Evolutionary conservation across 2,329 filamentous ascomycete genomes (phyloP).

Genomic region (Microdochium paspali): DNA sequence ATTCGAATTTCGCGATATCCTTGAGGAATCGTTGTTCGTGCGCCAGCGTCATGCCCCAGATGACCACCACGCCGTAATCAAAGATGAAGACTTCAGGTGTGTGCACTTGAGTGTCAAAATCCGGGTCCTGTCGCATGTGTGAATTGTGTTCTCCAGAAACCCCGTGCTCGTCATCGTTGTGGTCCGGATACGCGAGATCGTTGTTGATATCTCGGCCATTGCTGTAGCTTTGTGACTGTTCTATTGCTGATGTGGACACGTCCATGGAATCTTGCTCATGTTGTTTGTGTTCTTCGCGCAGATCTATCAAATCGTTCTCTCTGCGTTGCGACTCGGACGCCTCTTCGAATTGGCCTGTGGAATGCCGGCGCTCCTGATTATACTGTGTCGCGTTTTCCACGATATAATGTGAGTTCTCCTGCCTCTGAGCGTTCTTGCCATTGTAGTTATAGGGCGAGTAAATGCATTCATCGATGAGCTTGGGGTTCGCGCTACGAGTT

Average conservation of each 20-base stretch:
- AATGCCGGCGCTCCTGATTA: slow-evolving; percentile 58
- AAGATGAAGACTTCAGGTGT: slow-evolving; percentile 94
- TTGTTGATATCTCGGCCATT: slow-evolving; percentile 21
- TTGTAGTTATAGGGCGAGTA: slow-evolving; percentile 88
- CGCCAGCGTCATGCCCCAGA: slow-evolving; percentile 92
- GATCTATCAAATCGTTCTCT: slow-evolving; percentile 51
- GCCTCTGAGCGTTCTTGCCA: slow-evolving; percentile 25
- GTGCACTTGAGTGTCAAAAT: slow-evolving; percentile 82
- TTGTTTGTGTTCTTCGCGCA: slow-evolving; percentile 30
- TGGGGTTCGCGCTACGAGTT: slow-evolving; percentile 71
- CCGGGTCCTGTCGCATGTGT: slow-evolving; percentile 34
- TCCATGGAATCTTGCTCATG: slow-evolving; percentile 15
- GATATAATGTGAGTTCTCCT: slow-evolving; percentile 18
- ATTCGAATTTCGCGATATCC: slow-evolving; percentile 89
- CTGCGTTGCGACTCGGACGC: slow-evolving; percentile 43
- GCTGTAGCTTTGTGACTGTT: slow-evolving; percentile 18
- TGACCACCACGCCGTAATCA: slow-evolving; percentile 93
- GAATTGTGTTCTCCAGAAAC: slow-evolving; percentile 23
- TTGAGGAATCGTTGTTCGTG: slow-evolving; percentile 89
- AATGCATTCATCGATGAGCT: slow-evolving; percentile 94
- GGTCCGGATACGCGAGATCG: slow-evolving; percentile 20
- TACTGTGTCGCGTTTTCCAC: slow-evolving; percentile 24
- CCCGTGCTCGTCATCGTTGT: slow-evolving; percentile 17
- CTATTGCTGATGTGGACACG: slow-evolving; percentile 3
- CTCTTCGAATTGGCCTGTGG: slow-evolving; percentile 63